phyloP scores from a whole-genome alignment of 179 eudicot genomes.

The Carnegiea gigantea region DNA sequence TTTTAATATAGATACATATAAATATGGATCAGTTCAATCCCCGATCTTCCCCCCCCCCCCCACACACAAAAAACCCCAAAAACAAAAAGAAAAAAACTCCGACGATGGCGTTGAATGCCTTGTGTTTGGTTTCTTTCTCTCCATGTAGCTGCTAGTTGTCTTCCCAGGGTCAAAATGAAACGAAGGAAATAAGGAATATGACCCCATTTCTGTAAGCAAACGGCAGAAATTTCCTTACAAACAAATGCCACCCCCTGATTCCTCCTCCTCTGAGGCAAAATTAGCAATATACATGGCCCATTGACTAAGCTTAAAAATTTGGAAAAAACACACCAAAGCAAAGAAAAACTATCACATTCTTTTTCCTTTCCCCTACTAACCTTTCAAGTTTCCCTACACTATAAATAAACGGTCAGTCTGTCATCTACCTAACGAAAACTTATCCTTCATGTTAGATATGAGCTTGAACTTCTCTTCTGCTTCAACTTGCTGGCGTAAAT shows the following conservation, averaged over 20 bases:
- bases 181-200: too few species aligned
- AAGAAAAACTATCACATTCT: background rate
- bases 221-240: background rate
- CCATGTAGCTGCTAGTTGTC: too few species aligned
- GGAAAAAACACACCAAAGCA: background rate
- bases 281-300: background rate
- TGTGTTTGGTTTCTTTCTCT: too few species aligned
- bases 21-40: too few species aligned
- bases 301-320: background rate
- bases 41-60: too few species aligned
- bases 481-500: slow-evolving; percentile 81
- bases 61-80: too few species aligned
- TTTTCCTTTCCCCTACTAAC: background rate
- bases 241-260: background rate
- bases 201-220: too few species aligned
- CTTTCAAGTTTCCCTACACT: background rate
- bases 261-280: background rate
- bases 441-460: slow-evolving; percentile 84
- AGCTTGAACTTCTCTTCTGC: slow-evolving; percentile 97
- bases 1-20: too few species aligned
- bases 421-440: slow-evolving; percentile 27
- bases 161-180: too few species aligned
- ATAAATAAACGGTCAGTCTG: background rate
- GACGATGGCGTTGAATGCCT: too few species aligned
- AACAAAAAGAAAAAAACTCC: too few species aligned